Base-by-base conservation (phyloP, 495 filamentous ascomycete species). In the Staphylotrichum tortipilum region DNA sequence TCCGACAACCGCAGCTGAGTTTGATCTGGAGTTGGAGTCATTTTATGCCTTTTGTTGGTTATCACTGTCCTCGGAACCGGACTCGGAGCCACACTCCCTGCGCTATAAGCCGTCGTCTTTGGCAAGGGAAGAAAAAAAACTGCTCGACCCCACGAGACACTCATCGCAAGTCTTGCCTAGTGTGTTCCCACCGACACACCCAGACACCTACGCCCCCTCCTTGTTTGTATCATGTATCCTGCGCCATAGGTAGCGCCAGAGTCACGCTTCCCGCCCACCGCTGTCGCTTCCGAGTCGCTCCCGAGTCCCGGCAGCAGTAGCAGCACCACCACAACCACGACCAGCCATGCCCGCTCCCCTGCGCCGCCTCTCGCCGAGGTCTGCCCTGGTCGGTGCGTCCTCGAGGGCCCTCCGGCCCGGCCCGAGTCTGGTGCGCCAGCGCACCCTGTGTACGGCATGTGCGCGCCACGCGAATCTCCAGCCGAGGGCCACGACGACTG, bases 401-500 rank as follows among this genome's bases (percentile, higher is more conserved):
- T 29, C 47, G 10, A 37, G 28, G 15, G 7, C 35, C 17, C 36
- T 57, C 41, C 51, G 38, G 26, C 36, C 37, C 15, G 12, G 12
- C 5, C 22, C 46, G 17, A 23, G 28, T 19, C 34, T 17, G 46
- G 33, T 50, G 30, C 51, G 52, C 28, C 53, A 45, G 37, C 58
- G 49, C 35, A 12, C 51, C 23, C 26, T 57, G 15, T 57, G 49
- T 38, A 51, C 51, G 17, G 40, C 53, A 33, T 63, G 55, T 29
- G 19, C 34, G 21, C 31, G 9, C 18, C 23, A 47, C 33, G 19
- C 44, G 14, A 36, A 19, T 18, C 17, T 29, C n/a, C 33, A 26
- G 34, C 53, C n/a, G n/a, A 29, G 33, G 18, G 10, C n/a, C n/a
- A 29, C 17, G 2, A n/a, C 46, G 23, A n/a, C n/a, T n/a, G n/a